These are phyloP conservation scores for Nicotiana attenuata DNA, from an alignment of 257 asterid genomes.

Conservation along the genomic window DNA sequence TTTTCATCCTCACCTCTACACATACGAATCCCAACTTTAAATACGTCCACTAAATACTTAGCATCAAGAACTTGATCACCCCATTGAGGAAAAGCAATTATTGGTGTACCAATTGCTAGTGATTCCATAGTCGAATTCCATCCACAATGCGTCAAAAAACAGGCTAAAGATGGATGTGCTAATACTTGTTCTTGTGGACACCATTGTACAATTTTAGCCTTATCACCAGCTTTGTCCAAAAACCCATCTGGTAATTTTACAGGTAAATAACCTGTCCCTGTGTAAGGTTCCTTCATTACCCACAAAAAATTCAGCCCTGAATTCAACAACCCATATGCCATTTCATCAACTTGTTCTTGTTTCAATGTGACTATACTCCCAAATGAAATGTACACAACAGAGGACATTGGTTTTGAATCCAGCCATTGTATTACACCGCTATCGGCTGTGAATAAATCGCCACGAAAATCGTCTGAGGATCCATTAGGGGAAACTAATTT, in stretches of 20 bases:
- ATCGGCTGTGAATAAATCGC: constrained; percentile 39
- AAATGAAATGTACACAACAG: constrained; percentile 76
- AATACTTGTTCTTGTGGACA: constrained; percentile 68
- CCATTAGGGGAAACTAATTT: not conserved
- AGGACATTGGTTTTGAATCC: constrained; percentile 36
- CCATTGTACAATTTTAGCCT: constrained; percentile 64
- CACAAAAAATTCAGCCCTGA: constrained; percentile 55
- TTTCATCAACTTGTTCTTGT: constrained; percentile 65
- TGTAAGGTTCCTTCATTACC: constrained; percentile 49
- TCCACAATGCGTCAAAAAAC: constrained; percentile 82
- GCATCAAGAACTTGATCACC: constrained; percentile 93
- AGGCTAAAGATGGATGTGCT: constrained; percentile 60
- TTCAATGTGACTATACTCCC: constrained; percentile 56
- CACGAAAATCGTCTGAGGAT: constrained; percentile 19
- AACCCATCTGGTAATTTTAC: constrained; percentile 50
- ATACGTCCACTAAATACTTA: constrained; percentile 67
- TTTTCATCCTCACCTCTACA: constrained; percentile 67
- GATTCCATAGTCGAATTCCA: constrained; percentile 92
- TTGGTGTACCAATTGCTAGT: constrained; percentile 62
- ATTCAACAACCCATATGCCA: constrained; percentile 49
- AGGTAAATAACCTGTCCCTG: constrained; percentile 3
- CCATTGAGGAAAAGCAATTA: constrained; percentile 74
- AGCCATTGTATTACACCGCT: constrained; percentile 45
- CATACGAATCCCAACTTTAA: constrained; percentile 54
- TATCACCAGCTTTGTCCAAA: constrained; percentile 43